Base-by-base conservation (phyloP, 768 basidiomycete genomes). In the Fomitopsis serialis region DNA sequence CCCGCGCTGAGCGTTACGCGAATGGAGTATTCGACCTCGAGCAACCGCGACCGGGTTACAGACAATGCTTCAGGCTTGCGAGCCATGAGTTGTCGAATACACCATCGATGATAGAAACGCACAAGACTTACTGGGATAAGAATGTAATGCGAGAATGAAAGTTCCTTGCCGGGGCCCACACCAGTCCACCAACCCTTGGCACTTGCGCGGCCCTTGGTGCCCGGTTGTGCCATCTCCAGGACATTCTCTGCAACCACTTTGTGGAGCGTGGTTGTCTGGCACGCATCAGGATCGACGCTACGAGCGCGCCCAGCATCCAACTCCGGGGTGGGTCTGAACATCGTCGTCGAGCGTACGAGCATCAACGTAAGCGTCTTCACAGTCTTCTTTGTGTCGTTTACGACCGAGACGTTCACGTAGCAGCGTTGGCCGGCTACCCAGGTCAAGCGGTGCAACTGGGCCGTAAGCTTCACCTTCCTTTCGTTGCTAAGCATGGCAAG, bases 161-260 rank as follows among this genome's bases (percentile, higher is more conserved):
- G 70, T 5, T 74, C 72, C 56, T 85, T 80, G 1, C 82, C 81
- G 2, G 86, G 72, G 13, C 73, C 69, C 6, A 95, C 82, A 8
- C 94, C 94, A 5, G 81, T 76, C 92, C 93, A 96, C 88, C 91
- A 96, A 1, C 92, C 93, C 61, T 83, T 85, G 22, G 84, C 87
- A 40, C 87, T 92, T 10, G 86, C 88, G 63, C 82, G 78, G 2
- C 88, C 87, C 56, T 79, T 78, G 7, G 81, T 68, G 24, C 78
- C 79, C 37, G 76, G 76, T 46, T 85, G 79, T 6, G 84, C 81
- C 64, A 84, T 81, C 59, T 84, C 81, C 24, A 96, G 74, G 3
- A 72, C 72, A 29, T 80, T 78, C 61, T 84, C 83, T 1, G 84
- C 79, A 1, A 94, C 74, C 56, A 81, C 76, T 65, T 86, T 89